phyloP scores from a whole-genome alignment of 1,284 basidiomycete genomes.

The Prillingera fragicola region DNA sequence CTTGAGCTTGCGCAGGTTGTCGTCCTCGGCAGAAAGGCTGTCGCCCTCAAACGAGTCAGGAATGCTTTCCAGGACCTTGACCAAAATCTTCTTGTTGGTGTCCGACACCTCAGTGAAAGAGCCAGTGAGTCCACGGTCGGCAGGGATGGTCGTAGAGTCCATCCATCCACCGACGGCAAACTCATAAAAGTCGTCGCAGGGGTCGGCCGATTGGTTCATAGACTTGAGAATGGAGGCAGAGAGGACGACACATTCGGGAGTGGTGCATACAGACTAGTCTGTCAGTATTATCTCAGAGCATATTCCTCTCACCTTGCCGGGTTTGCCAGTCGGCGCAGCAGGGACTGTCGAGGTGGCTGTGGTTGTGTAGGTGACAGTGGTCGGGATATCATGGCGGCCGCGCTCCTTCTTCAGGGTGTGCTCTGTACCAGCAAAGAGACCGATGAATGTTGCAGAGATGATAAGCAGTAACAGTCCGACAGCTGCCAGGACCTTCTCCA shows the following conservation, averaged over 20 bases:
- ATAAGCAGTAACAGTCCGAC: conserved; percentile 71
- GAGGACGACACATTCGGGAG: conserved; percentile 73
- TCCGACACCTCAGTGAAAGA: conserved; percentile 48
- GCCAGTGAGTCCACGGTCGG: conserved; percentile 65
- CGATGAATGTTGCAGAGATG: conserved; percentile 78
- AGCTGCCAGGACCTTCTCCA: conserved; percentile 75
- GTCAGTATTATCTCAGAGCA: conserved; percentile 5
- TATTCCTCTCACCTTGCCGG: conserved; percentile 20
- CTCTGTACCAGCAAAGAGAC: conserved; percentile 82
- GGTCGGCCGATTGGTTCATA: conserved; percentile 76
- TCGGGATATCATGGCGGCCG: conserved; percentile 33
- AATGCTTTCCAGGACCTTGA: conserved; percentile 46
- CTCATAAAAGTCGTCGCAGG: conserved; percentile 92
- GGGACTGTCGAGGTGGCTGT: conserved; percentile 25
- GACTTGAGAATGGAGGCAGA: conserved; percentile 75
- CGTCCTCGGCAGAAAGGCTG: conserved; percentile 52
- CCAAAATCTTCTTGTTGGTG: conserved; percentile 49
- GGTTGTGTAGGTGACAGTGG: conserved; percentile 2
- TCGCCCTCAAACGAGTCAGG: conserved; percentile 9
- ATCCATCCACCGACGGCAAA: conserved; percentile 82
- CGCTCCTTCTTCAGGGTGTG: conserved; percentile 60
- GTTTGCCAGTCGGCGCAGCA: conserved; percentile 36
- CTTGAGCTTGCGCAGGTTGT: conserved; percentile 71
- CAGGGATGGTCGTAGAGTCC: conserved; percentile 69
- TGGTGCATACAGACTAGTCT: conserved; percentile 62